Percentiles rank a stretch among this genome's conserved stretches.
These are phyloP conservation scores for Corynascus novoguineensis DNA, from an alignment of 495 filamentous ascomycete species.

Conservation along the genomic window DNA sequence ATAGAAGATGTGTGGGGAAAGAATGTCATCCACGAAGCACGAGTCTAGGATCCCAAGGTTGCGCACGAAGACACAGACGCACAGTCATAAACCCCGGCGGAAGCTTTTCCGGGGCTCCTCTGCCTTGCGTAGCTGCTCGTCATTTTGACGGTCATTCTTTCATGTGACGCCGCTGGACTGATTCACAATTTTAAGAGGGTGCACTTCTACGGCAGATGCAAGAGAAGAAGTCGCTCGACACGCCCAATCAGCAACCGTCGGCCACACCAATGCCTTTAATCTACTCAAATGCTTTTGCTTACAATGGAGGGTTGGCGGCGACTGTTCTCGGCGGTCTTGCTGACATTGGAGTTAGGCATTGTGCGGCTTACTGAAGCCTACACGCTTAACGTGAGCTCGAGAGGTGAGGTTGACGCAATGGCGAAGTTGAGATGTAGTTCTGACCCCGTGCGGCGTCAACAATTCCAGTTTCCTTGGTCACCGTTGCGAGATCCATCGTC, in stretches of 20 bases:
- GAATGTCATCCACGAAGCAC: too few species aligned
- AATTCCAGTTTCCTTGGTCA: slow-evolving; percentile 57
- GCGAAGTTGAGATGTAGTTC: neutral
- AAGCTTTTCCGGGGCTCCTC: neutral
- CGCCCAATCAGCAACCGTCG: too few species aligned
- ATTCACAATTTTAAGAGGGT: neutral
- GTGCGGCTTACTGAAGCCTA: slow-evolving; percentile 22
- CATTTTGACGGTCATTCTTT: neutral
- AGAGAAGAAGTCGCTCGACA: too few species aligned
- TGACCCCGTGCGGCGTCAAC: neutral
- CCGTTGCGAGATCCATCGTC: slow-evolving; percentile 53
- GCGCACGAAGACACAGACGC: too few species aligned
- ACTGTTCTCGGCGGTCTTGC: slow-evolving; percentile 8
- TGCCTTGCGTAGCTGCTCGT: neutral
- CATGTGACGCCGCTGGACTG: neutral
- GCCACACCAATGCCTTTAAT: neutral
- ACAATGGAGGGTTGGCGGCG: slow-evolving; percentile 4
- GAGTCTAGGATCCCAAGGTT: too few species aligned
- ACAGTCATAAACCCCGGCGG: neutral
- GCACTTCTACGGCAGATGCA: too few species aligned
- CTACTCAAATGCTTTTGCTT: too few species aligned
- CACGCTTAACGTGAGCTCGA: slow-evolving; percentile 28
- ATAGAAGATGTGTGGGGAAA: too few species aligned
- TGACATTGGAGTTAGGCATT: too few species aligned
- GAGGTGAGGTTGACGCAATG: slow-evolving; percentile 18